A percentile compares a stretch with the other conserved stretches of the same genome.
These are phyloP conservation scores for Purpureocillium takamizusanense DNA, from an alignment of 2,329 filamentous ascomycete genomes.

Conservation along the genomic window DNA sequence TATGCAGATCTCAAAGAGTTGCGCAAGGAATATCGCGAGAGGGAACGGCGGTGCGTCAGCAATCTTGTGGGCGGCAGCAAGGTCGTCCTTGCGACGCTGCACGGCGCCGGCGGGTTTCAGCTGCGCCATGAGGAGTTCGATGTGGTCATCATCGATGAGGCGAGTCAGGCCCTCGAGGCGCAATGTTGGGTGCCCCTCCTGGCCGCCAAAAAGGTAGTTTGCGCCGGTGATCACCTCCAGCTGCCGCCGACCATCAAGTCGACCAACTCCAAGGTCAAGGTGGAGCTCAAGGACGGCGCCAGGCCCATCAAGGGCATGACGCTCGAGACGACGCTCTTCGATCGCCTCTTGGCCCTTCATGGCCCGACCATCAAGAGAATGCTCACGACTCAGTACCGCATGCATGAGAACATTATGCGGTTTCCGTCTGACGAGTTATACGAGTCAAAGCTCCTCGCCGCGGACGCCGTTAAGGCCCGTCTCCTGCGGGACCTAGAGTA, in stretches of 20 bases:
- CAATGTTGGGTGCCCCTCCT: constrained; percentile 94
- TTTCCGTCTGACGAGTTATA: constrained; percentile 90
- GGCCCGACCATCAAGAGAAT: constrained; percentile 81
- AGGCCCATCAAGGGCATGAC: constrained; percentile 43
- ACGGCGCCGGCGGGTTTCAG: constrained; percentile 83
- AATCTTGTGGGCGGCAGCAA: constrained; percentile 68
- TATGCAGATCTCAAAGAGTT: constrained; percentile 80
- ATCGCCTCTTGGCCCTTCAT: constrained; percentile 74
- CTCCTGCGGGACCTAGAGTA: constrained; percentile 73
- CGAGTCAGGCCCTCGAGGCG: constrained; percentile 88
- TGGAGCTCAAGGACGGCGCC: constrained; percentile 24
- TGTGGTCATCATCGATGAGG: constrained; percentile 92
- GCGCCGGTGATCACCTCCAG: constrained; percentile 91
- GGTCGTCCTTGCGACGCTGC: constrained; percentile 85
- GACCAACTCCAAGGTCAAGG: constrained; percentile 42
- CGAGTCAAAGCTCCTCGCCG: constrained; percentile 70
- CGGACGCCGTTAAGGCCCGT: constrained; percentile 65
- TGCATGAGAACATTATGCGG: constrained; percentile 93
- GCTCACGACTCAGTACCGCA: constrained; percentile 95
- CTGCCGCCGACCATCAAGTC: constrained; percentile 92
- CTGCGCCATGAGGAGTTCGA: constrained; percentile 76
- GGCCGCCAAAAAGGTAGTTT: constrained; percentile 71
- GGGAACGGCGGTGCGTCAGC: constrained; percentile 73
- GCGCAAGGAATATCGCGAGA: constrained; percentile 77
- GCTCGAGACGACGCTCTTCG: constrained; percentile 87